Evolutionary conservation across 2,329 filamentous ascomycete species (phyloP), one percentile per base, ranked within the genome.

Genomic region (Daldinia sp.): DNA sequence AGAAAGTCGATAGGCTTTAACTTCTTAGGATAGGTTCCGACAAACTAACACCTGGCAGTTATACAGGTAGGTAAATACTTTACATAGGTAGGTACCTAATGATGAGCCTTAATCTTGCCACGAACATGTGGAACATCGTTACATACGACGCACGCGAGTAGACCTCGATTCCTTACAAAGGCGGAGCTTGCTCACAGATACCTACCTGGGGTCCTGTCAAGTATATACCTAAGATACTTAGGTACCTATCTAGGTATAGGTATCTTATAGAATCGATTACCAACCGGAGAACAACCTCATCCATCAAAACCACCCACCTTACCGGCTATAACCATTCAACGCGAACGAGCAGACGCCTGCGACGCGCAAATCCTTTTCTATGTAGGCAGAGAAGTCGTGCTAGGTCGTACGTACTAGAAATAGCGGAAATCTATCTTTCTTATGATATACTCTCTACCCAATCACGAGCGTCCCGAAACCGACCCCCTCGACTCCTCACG

Each of bases 391-490:
- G 42, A 41, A 23, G 57, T 35, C 39, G 57, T 54, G 60, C 42
- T 13, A 56, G 20, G 50, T 68, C 58, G 51, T 37, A 57, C 51
- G n/a, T 33, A 44, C 37, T 44, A 15, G 37, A 65, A 70, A 65
- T 55, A 60, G 68, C 62, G 62, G 68, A 23, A 54, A 69, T 60
- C 69, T 59, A 46, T 69, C 42, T 69, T 62, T 26, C 62, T 30
- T 30, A 46, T 50, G 44, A 15, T 48, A 53, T 35, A 26, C 28
- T 9, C n/a, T 53, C 2, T 26, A 42, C 12, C 65, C 66, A 69
- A 71, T 69, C 69, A 67, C 23, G n/a, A 37, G 33, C 44, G n/a
- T 33, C 7, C 55, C 65, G 53, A 63, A 58, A 60, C 61, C 56
- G 60, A 65, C 58, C 9, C 53, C 53, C 44, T 18, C 37, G n/a